Evolutionary conservation across 169 alveolate genomes (phyloP), one percentile per base, ranked within the genome.

Genomic region (Eimeria praecox): DNA sequence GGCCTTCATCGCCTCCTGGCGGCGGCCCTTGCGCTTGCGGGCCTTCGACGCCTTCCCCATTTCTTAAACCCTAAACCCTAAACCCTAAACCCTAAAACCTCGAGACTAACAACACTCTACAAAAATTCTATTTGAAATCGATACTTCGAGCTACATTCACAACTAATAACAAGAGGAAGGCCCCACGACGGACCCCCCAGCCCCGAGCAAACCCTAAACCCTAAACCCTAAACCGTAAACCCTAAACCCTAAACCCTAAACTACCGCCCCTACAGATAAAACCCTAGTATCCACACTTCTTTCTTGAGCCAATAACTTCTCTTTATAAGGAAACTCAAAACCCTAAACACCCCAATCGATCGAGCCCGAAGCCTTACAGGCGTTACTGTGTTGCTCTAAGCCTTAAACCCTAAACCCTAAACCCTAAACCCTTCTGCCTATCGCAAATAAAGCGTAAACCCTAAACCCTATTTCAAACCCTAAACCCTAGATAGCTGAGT

Each of bases 21-120:
- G 80, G 27, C 93, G 93, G 59, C 82, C 93, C 93, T 62, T 86
- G 62, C 93, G 93, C 82, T 86, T 86, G 54, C 93, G 93, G 59
- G 93, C 93, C 80, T 86, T 86, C 66, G 93, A 86, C 22, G 80
- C 93, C 93, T 86, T 86, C 82, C 93, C 93, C 93, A 86, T 86
- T 54, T 18, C 62, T 64, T 44, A 86, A 59, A 86, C 93, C 93
- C 93, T 62, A 86, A 52, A 83, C 91, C 90, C 90, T 82, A 82
- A 82, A 33, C 90, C 91, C 91, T 54, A 80, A 80, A 80, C 88
- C 88, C 88, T 78, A 46, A 44, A 78, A 54, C 89, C 66, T 80
- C 33, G n/a, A 78, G 18, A 22, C 88, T 44, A 4, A 35, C 42
- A 71, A 71, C 14, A 9, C 16, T 33, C 82, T 0, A 30, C 4